Percentiles rank a stretch among this genome's conserved stretches.
These are phyloP conservation scores for Atalantia buxifolia DNA, from an alignment of 345 rosid species.

Conservation along the genomic window DNA sequence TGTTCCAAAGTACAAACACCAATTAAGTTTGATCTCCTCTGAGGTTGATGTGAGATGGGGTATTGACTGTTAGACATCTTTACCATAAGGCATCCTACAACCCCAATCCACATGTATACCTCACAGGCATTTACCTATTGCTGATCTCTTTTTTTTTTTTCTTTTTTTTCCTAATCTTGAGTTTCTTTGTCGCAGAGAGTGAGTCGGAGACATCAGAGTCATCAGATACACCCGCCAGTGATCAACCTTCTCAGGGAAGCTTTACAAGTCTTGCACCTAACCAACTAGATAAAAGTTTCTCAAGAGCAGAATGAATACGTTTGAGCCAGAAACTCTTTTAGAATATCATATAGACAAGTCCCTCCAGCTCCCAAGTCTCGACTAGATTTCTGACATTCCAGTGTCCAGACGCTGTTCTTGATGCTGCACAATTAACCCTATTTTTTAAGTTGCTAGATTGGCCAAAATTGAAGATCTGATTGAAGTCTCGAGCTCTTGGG, in stretches of 20 bases:
- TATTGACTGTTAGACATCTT: background rate
- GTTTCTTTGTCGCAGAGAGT: slow-evolving; percentile 35
- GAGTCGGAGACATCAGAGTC: slow-evolving; percentile 54
- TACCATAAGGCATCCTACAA: background rate
- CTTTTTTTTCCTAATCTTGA: background rate
- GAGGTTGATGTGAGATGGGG: background rate
- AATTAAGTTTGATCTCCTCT: background rate
- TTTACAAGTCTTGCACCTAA: slow-evolving; percentile 43
- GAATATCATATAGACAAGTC: background rate
- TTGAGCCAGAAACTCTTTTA: slow-evolving; percentile 1
- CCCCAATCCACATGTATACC: background rate
- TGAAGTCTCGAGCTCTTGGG: background rate
- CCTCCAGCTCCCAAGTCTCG: background rate
- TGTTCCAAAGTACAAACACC: background rate
- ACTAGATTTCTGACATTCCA: background rate
- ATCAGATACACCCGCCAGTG: slow-evolving; percentile 23
- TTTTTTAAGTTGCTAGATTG: background rate
- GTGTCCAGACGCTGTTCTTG: background rate
- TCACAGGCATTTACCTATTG: background rate
- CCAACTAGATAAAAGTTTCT: slow-evolving; percentile 27
- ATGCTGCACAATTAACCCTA: slow-evolving; percentile 2
- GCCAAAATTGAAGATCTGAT: background rate
- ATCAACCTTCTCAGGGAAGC: slow-evolving; percentile 42
- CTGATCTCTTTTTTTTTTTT: background rate
- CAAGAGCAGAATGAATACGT: slow-evolving; percentile 23